phyloP scores from a whole-genome alignment of 2,329 filamentous ascomycete species.

The Leptographium galeiforme region DNA sequence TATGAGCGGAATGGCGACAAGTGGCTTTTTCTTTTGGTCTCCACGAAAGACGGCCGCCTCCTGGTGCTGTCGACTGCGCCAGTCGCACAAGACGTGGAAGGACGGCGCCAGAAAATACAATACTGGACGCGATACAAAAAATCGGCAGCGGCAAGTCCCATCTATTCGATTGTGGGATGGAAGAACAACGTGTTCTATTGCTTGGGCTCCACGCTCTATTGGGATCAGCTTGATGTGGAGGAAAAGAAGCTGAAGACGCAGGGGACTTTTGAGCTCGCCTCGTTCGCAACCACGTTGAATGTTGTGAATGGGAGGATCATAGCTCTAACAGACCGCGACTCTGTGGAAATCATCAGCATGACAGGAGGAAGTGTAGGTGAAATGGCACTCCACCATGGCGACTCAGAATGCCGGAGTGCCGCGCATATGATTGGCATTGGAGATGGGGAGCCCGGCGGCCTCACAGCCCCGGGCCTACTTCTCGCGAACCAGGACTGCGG shows the following conservation, averaged over 20 bases:
- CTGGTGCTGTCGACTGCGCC: constrained; percentile 39
- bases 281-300: constrained; percentile 35
- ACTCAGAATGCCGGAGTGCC: constrained; percentile 29
- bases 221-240: constrained; percentile 36
- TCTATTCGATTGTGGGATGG: constrained; percentile 43
- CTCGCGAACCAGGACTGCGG: constrained; percentile 33
- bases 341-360: constrained; percentile 34
- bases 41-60: constrained; percentile 39
- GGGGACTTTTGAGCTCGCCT: constrained; percentile 35
- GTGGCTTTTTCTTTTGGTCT: constrained; percentile 51
- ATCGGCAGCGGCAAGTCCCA: constrained; percentile 27
- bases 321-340: constrained; percentile 40
- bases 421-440: constrained; percentile 32
- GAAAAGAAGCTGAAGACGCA: constrained; percentile 37
- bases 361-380: constrained; percentile 28
- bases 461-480: constrained; percentile 27
- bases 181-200: constrained; percentile 44
- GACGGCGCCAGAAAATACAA: constrained; percentile 22
- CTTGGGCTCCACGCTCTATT: constrained; percentile 38
- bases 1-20: constrained; percentile 41
- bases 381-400: constrained; percentile 30
- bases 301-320: constrained; percentile 34
- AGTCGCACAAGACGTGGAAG: constrained; percentile 10
- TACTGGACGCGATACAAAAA: constrained; percentile 42
- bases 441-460: constrained; percentile 12